Conservation (phyloP, 768 basidiomycete genomes). For the Macrolepiota dolichaula region DNA sequence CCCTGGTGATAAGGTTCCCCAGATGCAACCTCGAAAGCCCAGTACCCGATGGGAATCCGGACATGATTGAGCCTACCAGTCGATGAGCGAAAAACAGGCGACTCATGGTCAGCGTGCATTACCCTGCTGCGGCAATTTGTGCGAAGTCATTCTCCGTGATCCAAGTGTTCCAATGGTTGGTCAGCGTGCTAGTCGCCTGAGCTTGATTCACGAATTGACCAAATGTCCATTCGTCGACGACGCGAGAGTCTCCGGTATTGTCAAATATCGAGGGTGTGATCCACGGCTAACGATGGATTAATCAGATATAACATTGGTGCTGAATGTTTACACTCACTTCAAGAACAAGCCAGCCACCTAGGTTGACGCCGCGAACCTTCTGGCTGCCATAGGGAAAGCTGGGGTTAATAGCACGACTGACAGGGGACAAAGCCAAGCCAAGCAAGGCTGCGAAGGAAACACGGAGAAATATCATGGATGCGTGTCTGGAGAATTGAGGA, state of each 20-base stretch:
- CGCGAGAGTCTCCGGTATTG: conserved; percentile 51
- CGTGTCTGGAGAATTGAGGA: background rate
- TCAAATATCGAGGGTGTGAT: conserved; percentile 77
- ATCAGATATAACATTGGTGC: conserved; percentile 11
- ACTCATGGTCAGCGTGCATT: conserved; percentile 16
- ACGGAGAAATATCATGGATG: background rate
- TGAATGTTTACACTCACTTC: conserved; percentile 28
- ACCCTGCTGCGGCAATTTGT: conserved; percentile 76
- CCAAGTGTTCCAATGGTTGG: conserved; percentile 78
- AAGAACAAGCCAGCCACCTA: conserved; percentile 58
- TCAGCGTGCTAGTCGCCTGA: conserved; percentile 48
- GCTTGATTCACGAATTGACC: conserved; percentile 52
- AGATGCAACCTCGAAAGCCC: conserved; percentile 78
- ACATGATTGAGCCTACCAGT: conserved; percentile 73
- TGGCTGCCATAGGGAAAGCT: conserved; percentile 69
- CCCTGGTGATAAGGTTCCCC: conserved; percentile 82
- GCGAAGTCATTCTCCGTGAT: conserved; percentile 81
- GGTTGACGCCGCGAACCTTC: conserved; percentile 81
- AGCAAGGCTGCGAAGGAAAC: background rate
- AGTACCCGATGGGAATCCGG: conserved; percentile 84
- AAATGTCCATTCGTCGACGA: conserved; percentile 80
- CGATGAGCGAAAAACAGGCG: conserved; percentile 6
- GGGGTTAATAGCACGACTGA: background rate
- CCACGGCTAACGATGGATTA: conserved; percentile 51
- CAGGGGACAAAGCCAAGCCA: background rate